Base-by-base conservation (phyloP, 208 protist species). In the Phytomonas francai region DNA sequence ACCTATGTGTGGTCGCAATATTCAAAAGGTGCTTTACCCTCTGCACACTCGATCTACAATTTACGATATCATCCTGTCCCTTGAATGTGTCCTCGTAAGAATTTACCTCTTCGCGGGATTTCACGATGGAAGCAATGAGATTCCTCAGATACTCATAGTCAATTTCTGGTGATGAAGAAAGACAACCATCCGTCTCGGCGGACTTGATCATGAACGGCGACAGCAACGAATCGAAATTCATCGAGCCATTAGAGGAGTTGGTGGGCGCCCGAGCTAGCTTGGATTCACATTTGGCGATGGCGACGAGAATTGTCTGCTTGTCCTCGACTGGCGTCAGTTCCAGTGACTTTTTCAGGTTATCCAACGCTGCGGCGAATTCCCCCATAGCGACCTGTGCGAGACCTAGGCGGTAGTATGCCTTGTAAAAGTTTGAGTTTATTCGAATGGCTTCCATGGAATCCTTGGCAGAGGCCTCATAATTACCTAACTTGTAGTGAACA, bases 231-330 rank as follows among this genome's bases (percentile, higher is more conserved):
- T 39, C 34, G 4, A 39, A 39, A 39, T 39, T 39, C 7, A 39
- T 39, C 4, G 34, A 39, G 4, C 34, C 34, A 79, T 69, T 30
- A 82, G 73, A 36, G 64, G 77, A 7, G 65, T 11, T 87, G n/a
- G 34, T 60, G n/a, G 77, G 80, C 16, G 71, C 73, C 1, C 81
- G 78, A 0, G 74, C 76, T 9, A 87, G 70, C 73, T 87, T 84
- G 16, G 79, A 87, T 71, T 87, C 79, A 59, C 84, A 90, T 74
- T 90, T 87, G 28, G 72, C 72, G 30, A 90, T 80, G 0, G 70
- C 49, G 25, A 77, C 72, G 2, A 30, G 29, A 25, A 90, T 77
- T 0, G 54, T 7, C 39, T 83, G 74, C 49, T 73, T 73, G 63
- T 85, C 64, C 31, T 69, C 65, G n/a, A 63, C 66, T 6, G 81